phyloP scores from a whole-genome alignment of 2,329 filamentous ascomycete species.

The Cylindrodendrum hubeiense region DNA sequence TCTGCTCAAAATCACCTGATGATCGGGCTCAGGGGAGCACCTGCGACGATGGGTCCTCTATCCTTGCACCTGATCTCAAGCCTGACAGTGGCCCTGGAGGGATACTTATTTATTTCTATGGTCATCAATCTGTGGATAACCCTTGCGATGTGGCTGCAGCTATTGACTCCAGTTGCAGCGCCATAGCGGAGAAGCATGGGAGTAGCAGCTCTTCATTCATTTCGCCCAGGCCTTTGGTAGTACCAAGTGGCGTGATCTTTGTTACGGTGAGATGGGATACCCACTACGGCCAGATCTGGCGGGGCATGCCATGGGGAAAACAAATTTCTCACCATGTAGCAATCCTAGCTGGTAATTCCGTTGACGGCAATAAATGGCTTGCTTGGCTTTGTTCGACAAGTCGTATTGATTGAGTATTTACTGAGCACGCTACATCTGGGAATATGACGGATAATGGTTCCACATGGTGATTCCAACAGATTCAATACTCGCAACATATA shows the following conservation, averaged over 20 bases:
- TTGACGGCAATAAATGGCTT: background rate
- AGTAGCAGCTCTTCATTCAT: background rate
- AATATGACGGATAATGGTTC: too few species aligned
- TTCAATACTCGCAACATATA: too few species aligned
- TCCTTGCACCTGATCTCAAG: background rate
- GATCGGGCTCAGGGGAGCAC: background rate
- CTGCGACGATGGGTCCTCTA: background rate
- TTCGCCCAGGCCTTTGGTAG: background rate
- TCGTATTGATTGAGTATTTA: background rate
- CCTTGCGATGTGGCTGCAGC: conserved; percentile 7
- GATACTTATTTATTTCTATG: background rate
- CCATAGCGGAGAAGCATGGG: conserved; percentile 14
- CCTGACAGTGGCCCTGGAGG: background rate
- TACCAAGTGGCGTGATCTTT: conserved; percentile 13
- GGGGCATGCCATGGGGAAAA: background rate
- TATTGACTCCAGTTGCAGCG: background rate
- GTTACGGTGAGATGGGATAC: conserved; percentile 7
- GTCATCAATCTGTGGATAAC: conserved; percentile 4
- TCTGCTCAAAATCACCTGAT: background rate
- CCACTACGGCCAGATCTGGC: background rate
- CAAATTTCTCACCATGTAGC: background rate
- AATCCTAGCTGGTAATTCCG: background rate
- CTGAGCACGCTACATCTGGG: background rate
- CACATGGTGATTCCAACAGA: too few species aligned
- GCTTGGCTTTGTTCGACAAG: background rate